Evolutionary conservation across 2,329 filamentous ascomycete genomes (phyloP).

Genomic region (Fusarium mangiferae): DNA sequence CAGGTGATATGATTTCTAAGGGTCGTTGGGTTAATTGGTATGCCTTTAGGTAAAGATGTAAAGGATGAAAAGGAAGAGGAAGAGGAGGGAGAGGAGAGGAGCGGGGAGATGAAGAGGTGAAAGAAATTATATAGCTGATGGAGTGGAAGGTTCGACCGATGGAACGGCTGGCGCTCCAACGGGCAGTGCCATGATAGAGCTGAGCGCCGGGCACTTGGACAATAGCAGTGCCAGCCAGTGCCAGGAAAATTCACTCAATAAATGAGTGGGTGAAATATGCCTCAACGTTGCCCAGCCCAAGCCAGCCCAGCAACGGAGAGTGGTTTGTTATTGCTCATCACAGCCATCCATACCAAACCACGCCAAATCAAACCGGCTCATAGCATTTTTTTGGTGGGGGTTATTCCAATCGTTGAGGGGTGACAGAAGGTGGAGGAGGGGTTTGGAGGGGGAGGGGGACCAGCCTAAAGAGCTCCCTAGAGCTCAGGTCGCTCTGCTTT

Average conservation of each 20-base stretch:
- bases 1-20: slow-evolving; percentile 32
- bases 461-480: background rate
- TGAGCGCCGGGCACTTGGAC: slow-evolving; percentile 4
- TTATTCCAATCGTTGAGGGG: slow-evolving; percentile 35
- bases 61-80: slow-evolving; percentile 15
- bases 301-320: slow-evolving; percentile 6
- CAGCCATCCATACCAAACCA: slow-evolving; percentile 37
- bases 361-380: slow-evolving; percentile 34
- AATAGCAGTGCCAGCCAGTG: slow-evolving; percentile 2
- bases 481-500: background rate
- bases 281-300: slow-evolving; percentile 33
- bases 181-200: slow-evolving; percentile 15
- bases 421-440: slow-evolving; percentile 26
- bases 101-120: slow-evolving; percentile 21
- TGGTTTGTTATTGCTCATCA: slow-evolving; percentile 42
- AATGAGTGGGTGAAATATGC: slow-evolving; percentile 39
- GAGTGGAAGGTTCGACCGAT: slow-evolving; percentile 32
- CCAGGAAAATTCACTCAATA: background rate
- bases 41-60: slow-evolving; percentile 14
- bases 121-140: slow-evolving; percentile 26
- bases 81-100: slow-evolving; percentile 25
- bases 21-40: slow-evolving; percentile 37
- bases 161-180: slow-evolving; percentile 28
- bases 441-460: slow-evolving; percentile 4
- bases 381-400: slow-evolving; percentile 39